Evolutionary conservation across 1,284 basidiomycete genomes (phyloP), one percentile per base, ranked within the genome.

Genomic region (Malassezia furfur): DNA sequence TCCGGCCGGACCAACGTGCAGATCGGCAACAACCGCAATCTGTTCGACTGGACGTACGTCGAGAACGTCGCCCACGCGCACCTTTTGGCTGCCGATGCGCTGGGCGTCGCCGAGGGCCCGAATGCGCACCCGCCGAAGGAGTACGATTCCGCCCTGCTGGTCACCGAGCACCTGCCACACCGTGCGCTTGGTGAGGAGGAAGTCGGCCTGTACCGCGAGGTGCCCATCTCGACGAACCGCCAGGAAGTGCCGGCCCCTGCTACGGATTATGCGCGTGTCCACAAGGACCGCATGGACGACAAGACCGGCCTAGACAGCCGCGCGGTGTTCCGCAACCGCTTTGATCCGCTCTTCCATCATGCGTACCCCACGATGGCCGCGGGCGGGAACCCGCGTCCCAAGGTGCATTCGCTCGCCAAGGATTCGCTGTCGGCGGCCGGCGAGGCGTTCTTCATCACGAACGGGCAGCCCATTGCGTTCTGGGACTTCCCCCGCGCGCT

Each of bases 41-140:
- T 96, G 10, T 93, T 91, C 68, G 94, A 99, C 77, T 96, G 88
- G 84, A 96, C 93, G 1, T 96, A 96, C 70, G 90, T 98, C 61
- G 88, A 84, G 61, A 99, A 99, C 75, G 86, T 94, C 59, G 91
- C 91, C 0, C 83, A 88, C 69, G 93, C 93, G 1, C 94, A 99
- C 74, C 78, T 99, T 8, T 83, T 98, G 45, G 94, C 94, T 1
- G 86, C 88, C 9, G 91, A 96, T 79, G 84, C 82, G 68, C 82
- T 93, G 37, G 79, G 50, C 11, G 49, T 57, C 3, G 8, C 78
- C 49, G 75, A 77, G 1, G 78, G 6, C 75, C 68, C 70, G 5
- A 73, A 9, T 32, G 41, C 46, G 12, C 19, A 25, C 0, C 45
- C 62, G 64, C 19, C 54, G 60, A 15, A n/a, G 7, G 19, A 45